Base-by-base conservation (phyloP, 495 filamentous ascomycete genomes). In the Amorphotheca resinae region DNA sequence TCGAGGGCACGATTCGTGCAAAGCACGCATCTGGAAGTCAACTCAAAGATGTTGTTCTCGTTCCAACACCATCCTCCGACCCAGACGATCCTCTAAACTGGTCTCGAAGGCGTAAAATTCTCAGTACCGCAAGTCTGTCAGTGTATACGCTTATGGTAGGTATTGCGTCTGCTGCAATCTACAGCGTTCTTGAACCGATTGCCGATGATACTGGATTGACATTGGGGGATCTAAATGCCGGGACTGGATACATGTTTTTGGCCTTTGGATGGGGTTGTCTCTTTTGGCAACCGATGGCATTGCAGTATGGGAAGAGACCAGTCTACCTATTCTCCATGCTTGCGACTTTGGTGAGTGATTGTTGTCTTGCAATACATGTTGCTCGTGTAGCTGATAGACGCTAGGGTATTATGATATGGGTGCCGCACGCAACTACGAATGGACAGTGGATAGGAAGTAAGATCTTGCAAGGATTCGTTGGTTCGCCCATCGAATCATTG, bases 261-360 rank as follows among this genome's bases (percentile, higher is more conserved):
- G 52, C 77, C 25, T 69, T 73, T 15, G 76, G 76, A 5, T 80
- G 73, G 75, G 74, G 76, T 1, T 64, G 77, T 42, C 54, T 81
- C 2, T 73, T 81, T 53, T 83, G 77, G 79, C 77, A 83, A 58
- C 78, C 77, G 0, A 69, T 80, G 38, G 73, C 77, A 1, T 55
- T 80, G 48, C 69, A 78, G 45, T 82, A 73, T 60, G 79, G 79
- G 22, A 80, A 80, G 59, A 66, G 79, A 11, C 61, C 73, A 41
- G 71, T 73, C 1, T 82, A 76, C 54, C 53, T 83, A 3, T 16
- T 75, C 23, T 77, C 71, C 2, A 60, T 76, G 8, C 11, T 22
- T 4, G 31, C 31, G 3, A 33, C 31, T 33, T 54, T 68, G 14
- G 76, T 69, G 21, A 42, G 74, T 72, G 25, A 1, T 9, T 30